Conservation (phyloP, 345 rosid species). For the Brassica incana region DNA sequence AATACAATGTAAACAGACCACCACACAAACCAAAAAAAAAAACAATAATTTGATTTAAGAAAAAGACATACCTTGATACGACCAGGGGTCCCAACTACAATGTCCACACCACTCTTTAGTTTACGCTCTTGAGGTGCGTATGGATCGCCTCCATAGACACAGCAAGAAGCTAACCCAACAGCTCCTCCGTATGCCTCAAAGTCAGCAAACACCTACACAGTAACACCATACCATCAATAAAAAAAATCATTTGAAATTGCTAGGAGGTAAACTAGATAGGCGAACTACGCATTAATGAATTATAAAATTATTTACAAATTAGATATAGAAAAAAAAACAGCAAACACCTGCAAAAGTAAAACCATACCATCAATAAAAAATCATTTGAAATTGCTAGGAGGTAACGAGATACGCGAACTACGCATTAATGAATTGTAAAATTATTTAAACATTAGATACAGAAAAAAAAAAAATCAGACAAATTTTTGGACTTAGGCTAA, state of each 20-base stretch:
- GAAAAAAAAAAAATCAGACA: background rate
- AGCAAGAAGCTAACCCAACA: conserved; percentile 72
- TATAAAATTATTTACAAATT: too few species aligned
- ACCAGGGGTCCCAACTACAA: conserved; percentile 95
- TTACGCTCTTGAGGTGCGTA: conserved; percentile 60
- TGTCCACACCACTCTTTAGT: conserved; percentile 81
- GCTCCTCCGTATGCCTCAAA: conserved; percentile 84
- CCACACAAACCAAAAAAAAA: background rate
- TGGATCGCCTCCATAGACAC: conserved; percentile 90
- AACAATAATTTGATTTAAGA: background rate
- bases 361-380: background rate
- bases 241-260: background rate
- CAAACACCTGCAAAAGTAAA: conserved; percentile 50
- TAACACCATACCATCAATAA: conserved; percentile 4
- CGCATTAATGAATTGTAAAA: too few species aligned
- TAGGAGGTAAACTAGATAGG: too few species aligned
- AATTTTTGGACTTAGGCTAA: background rate
- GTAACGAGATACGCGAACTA: too few species aligned
- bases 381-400: too few species aligned
- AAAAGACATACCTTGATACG: conserved; percentile 65
- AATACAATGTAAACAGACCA: conserved; percentile 1
- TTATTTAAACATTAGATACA: too few species aligned
- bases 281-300: too few species aligned
- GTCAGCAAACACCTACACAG: conserved; percentile 64
- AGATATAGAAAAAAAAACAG: conserved; percentile 30